Evolutionary conservation across 2,329 filamentous ascomycete genomes (phyloP).

Genomic region (Apiospora arundinis): DNA sequence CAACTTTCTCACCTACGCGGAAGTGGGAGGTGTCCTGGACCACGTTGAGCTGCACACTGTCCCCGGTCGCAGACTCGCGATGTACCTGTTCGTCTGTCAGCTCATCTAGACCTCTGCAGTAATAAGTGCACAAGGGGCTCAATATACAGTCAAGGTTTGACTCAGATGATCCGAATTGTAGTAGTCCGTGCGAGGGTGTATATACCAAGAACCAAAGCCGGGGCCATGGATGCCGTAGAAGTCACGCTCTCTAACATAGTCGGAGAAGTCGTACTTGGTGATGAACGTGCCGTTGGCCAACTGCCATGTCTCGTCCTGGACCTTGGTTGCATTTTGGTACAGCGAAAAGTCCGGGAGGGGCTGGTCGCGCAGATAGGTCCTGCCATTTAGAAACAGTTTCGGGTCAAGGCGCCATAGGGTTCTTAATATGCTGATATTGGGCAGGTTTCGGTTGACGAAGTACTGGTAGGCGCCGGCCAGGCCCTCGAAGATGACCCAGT

Average conservation of each 20-base stretch:
- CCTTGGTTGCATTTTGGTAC: constrained; percentile 51
- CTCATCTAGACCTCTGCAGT: neutral
- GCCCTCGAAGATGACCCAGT: constrained; percentile 57
- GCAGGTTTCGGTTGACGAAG: constrained; percentile 56
- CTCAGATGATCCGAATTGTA: constrained; percentile 59
- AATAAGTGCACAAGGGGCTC: too few species aligned
- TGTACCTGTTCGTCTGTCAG: constrained; percentile 42
- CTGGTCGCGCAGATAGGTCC: constrained; percentile 52
- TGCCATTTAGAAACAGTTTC: constrained; percentile 51
- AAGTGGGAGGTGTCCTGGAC: constrained; percentile 57
- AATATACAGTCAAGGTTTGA: constrained; percentile 52
- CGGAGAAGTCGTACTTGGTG: constrained; percentile 55
- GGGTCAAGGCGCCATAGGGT: constrained; percentile 58
- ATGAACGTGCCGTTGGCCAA: constrained; percentile 54
- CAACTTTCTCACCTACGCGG: constrained; percentile 42
- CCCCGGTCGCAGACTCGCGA: constrained; percentile 55
- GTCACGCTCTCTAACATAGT: constrained; percentile 43
- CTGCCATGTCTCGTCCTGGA: constrained; percentile 61
- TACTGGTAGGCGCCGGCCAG: constrained; percentile 60
- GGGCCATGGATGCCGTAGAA: constrained; percentile 58
- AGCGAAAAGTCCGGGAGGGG: constrained; percentile 49
- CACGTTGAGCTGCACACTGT: constrained; percentile 60
- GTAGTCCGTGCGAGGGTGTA: constrained; percentile 56
- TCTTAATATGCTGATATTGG: constrained; percentile 55
- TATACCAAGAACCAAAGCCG: constrained; percentile 58